Conservation (phyloP, 352 stramenopile species). For the Globisporangium perplexum region DNA sequence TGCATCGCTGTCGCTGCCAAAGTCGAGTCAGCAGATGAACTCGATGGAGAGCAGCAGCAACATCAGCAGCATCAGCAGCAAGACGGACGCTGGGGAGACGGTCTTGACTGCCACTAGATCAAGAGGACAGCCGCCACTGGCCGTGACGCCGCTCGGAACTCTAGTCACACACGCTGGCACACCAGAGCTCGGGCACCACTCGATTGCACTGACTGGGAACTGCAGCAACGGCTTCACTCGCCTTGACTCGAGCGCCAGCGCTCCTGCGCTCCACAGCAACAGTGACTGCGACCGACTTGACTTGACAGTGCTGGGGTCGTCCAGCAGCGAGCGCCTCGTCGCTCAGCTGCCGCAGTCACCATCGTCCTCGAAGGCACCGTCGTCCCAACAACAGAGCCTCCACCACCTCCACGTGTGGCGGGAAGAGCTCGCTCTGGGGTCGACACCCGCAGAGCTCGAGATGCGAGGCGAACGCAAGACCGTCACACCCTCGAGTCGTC, state of each 20-base stretch:
- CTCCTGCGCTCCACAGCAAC: background rate
- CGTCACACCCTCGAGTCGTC: background rate
- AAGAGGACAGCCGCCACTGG: background rate
- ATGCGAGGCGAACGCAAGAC: conserved; percentile 6
- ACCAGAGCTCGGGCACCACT: background rate
- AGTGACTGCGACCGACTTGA: background rate
- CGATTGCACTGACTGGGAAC: background rate
- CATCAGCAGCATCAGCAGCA: no score
- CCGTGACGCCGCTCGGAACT: conserved; percentile 2
- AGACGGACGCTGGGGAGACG: background rate
- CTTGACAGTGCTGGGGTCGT: background rate
- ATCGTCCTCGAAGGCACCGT: background rate
- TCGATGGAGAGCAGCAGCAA: background rate
- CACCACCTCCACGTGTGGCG: background rate
- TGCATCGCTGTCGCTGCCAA: background rate
- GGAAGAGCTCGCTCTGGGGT: background rate
- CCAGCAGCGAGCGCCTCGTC: background rate
- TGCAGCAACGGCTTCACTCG: background rate
- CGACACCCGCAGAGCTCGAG: background rate
- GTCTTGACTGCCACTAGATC: background rate
- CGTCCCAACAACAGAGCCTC: background rate
- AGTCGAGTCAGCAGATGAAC: background rate
- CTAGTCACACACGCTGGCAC: background rate
- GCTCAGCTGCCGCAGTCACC: background rate
- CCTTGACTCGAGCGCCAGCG: background rate